phyloP scores from a whole-genome alignment of 176 grass and related monocot genomes.

The Luzula sylvatica region DNA sequence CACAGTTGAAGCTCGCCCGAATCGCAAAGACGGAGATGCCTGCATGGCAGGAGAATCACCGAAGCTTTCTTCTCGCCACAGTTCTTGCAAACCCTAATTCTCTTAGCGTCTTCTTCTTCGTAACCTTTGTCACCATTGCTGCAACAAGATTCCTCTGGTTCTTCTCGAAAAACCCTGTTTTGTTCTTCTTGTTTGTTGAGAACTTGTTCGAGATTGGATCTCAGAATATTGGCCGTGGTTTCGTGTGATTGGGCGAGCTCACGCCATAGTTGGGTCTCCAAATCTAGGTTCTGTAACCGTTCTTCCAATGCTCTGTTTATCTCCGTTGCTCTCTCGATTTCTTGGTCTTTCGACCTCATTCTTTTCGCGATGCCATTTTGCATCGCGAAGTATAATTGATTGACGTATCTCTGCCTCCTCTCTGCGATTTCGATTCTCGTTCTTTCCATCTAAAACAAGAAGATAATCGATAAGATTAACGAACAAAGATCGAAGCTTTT shows the following conservation, averaged over 20 bases:
- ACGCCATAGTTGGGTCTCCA: constrained; percentile 63
- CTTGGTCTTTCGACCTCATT: constrained; percentile 46
- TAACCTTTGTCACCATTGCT: constrained; percentile 28
- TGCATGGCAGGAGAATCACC: constrained; percentile 66
- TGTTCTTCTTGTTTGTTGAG: not conserved
- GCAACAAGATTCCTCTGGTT: constrained; percentile 69
- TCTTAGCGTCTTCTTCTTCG: not conserved
- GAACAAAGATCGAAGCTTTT: not conserved
- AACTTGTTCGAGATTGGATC: constrained; percentile 37
- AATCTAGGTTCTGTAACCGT: constrained; percentile 20
- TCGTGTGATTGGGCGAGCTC: constrained; percentile 55
- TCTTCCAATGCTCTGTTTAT: constrained; percentile 62
- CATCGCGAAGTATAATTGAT: constrained; percentile 21
- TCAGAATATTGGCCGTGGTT: constrained; percentile 29
- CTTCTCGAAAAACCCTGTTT: not conserved
- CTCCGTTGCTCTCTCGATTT: constrained; percentile 29
- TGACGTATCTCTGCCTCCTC: constrained; percentile 22
- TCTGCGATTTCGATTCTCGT: constrained; percentile 38
- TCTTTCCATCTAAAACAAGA: constrained; percentile 30
- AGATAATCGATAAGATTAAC: not conserved
- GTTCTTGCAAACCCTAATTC: constrained; percentile 18
- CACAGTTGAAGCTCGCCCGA: too few relatives aligned
- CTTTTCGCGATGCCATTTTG: constrained; percentile 33
- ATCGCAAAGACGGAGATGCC: constrained; percentile 61
- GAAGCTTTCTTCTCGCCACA: constrained; percentile 34